Evolutionary conservation across 345 rosid genomes (phyloP), one percentile per base, ranked within the genome.

Genomic region (Anacardium occidentale): DNA sequence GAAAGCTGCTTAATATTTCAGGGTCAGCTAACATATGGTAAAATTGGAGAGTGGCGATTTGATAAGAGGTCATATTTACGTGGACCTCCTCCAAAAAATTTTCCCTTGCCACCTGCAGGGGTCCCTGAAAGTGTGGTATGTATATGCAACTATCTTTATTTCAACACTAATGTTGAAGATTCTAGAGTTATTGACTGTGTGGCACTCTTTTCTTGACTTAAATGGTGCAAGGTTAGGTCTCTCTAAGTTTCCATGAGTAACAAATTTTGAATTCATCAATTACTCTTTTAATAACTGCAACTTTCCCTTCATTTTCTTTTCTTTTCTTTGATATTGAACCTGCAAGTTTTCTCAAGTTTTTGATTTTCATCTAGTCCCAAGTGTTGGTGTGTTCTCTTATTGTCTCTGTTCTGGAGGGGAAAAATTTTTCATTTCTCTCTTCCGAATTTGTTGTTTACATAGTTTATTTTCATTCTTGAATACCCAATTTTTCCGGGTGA

Each of bases 91-190:
- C 93, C 93, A 0, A 86, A 73, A 84, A 94, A 94, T 78, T 81
- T 92, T 45, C 34, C 95, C n/a, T 69, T 90, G 85, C 97, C 98
- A 26, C 98, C 98, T 76, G 93, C 78, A 6, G 95, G 96, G 72
- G 98, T 84, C 73, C 95, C 98, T 11, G 97, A 94, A 84, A 91
- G 96, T 81, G 97, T 94, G 97, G 98, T 94, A 90, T 56, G 97
- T 77, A 13, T 68, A 13, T 12, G 48, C 40, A n/a, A 50, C 17
- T 32, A 1, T 61, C 18, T 15, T 32, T 20, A 34, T 53, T 21
- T 51, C 32, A 29, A 29, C 32, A 29, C 32, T 29, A 29, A 29
- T 29, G 32, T 29, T 1, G 32, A 29, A 29, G 32, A 29, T 29
- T 29, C 3, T 29, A 29, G 3, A 29, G 3, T 1, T 29, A 29